These are phyloP conservation scores for Nemania serpens DNA, from an alignment of 2,329 filamentous ascomycete species.

Conservation along the genomic window DNA sequence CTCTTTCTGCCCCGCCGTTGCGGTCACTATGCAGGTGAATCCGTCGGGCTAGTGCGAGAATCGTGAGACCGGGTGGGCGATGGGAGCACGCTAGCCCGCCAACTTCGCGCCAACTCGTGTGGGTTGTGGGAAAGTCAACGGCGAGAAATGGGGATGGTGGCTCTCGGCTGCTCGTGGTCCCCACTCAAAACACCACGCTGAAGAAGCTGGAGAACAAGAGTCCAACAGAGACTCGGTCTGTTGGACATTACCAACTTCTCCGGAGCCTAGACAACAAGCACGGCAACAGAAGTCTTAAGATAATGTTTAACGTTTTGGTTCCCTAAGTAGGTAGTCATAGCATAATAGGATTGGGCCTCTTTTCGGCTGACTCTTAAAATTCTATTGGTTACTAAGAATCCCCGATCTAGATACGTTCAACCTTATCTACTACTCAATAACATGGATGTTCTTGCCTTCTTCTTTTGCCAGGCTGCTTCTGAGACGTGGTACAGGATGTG, in stretches of 20 bases:
- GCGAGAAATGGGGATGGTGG: not conserved
- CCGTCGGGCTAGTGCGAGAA: conserved; percentile 26
- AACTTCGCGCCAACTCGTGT: not conserved
- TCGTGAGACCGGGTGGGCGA: conserved; percentile 21
- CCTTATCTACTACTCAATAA: too few relatives aligned
- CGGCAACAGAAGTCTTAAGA: not conserved
- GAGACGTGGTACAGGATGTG: too few relatives aligned
- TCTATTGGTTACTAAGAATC: too few relatives aligned
- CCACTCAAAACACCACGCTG: not conserved
- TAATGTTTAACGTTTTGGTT: not conserved
- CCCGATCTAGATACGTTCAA: too few relatives aligned
- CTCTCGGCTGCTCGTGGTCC: not conserved
- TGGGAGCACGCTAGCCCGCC: conserved; percentile 2
- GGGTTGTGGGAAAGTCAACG: conserved; percentile 10
- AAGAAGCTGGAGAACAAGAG: not conserved
- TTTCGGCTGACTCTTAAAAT: not conserved
- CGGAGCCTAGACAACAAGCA: not conserved
- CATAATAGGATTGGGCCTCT: not conserved
- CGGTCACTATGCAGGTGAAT: conserved; percentile 33
- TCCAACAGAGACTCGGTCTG: not conserved
- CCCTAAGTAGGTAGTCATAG: not conserved
- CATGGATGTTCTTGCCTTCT: too few relatives aligned
- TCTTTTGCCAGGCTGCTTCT: too few relatives aligned
- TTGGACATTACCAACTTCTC: not conserved
- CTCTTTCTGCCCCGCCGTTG: conserved; percentile 34